Conservation (phyloP, 352 stramenopile genomes). For the Lagenidium sp. region DNA sequence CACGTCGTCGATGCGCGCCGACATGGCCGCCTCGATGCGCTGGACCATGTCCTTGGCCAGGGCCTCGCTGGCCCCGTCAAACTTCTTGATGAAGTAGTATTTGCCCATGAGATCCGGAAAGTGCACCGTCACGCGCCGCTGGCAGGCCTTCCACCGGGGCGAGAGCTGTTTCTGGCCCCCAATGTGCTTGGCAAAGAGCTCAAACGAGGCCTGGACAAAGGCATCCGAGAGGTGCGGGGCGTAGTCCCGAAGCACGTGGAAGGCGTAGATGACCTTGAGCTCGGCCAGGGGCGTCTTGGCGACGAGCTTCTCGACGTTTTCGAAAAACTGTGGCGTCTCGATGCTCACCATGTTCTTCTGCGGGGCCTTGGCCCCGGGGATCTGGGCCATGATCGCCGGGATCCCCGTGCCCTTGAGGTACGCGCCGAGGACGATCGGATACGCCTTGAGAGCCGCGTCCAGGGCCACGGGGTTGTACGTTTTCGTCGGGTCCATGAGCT, state of each 20-base stretch:
- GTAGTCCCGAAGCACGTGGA: constrained; percentile 40
- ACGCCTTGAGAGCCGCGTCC: constrained; percentile 24
- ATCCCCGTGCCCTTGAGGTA: constrained; percentile 47
- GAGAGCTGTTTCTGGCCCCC: constrained; percentile 78
- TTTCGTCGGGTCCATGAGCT: constrained; percentile 77
- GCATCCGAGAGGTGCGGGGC: constrained; percentile 32
- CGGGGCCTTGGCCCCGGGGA: background rate
- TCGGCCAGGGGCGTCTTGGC: constrained; percentile 25
- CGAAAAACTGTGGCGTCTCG: constrained; percentile 48
- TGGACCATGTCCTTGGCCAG: constrained; percentile 81
- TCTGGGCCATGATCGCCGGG: constrained; percentile 12
- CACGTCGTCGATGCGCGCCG: constrained; percentile 61
- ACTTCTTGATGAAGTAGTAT: constrained; percentile 87
- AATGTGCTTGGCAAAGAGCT: constrained; percentile 80
- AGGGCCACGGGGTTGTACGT: constrained; percentile 89
- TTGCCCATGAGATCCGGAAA: constrained; percentile 80
- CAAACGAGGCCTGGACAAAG: constrained; percentile 87
- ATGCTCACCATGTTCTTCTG: constrained; percentile 33
- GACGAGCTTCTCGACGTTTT: constrained; percentile 38
- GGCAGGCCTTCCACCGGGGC: constrained; percentile 87
- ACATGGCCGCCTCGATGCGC: constrained; percentile 72
- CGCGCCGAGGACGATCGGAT: constrained; percentile 43
- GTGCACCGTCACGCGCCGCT: constrained; percentile 33
- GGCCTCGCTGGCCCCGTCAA: constrained; percentile 75
- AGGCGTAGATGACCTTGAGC: constrained; percentile 39